phyloP scores from a whole-genome alignment of 78 protist species.

The Dictyostelium capitatum region DNA sequence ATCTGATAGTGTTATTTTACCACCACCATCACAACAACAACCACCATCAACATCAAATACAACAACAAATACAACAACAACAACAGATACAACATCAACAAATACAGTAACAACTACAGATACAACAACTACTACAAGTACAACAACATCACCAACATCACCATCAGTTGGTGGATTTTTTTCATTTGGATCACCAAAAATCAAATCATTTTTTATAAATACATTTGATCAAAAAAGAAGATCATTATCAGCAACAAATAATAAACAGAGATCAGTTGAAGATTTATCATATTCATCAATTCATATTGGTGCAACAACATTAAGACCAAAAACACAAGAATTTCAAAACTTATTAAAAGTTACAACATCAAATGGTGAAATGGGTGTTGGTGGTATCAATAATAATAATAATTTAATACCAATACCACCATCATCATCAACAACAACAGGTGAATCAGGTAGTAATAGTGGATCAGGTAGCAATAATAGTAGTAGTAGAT shows the following conservation, averaged over 20 bases:
- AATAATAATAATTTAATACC: background rate
- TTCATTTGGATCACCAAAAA: constrained; percentile 19
- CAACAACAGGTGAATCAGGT: background rate
- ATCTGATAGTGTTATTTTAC: background rate
- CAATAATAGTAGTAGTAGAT: constrained; percentile 4
- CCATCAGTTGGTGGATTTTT: background rate
- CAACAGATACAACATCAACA: background rate
- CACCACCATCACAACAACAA: background rate
- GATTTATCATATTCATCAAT: constrained; percentile 5
- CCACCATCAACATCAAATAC: background rate
- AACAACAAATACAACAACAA: background rate
- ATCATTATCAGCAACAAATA: background rate
- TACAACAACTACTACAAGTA: background rate
- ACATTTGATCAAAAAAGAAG: constrained; percentile 30
- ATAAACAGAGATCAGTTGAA: background rate
- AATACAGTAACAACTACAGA: background rate
- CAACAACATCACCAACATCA: background rate
- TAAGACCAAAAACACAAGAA: constrained; percentile 24
- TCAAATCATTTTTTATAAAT: constrained; percentile 24
- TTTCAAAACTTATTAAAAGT: background rate
- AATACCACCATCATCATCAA: background rate
- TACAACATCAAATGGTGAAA: background rate
- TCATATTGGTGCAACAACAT: background rate
- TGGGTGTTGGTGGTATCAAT: background rate
- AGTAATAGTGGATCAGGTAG: background rate